phyloP scores from a whole-genome alignment of 768 basidiomycete species.

The Suillus occidentalis region DNA sequence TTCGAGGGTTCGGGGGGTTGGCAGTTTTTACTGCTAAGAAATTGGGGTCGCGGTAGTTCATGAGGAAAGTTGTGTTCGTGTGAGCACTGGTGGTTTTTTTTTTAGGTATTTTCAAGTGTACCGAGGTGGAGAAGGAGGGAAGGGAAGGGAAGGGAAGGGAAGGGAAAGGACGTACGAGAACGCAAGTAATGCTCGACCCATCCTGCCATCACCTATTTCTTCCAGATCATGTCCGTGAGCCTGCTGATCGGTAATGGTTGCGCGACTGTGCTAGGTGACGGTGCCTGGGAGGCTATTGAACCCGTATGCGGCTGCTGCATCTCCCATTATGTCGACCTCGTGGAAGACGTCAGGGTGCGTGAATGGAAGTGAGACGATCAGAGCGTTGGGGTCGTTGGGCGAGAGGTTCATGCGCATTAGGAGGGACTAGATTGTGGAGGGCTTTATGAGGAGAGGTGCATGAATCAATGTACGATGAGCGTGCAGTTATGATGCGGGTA shows the following conservation, averaged over 20 bases:
- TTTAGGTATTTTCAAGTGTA: background rate
- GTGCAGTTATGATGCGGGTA: slow-evolving; percentile 70
- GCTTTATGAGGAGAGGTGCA: slow-evolving; percentile 84
- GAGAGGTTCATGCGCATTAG: slow-evolving; percentile 86
- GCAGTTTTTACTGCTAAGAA: slow-evolving; percentile 85
- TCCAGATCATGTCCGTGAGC: slow-evolving; percentile 82
- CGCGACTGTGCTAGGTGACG: slow-evolving; percentile 93
- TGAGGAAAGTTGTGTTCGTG: slow-evolving; percentile 97
- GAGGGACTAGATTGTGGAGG: slow-evolving; percentile 65
- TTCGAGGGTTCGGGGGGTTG: slow-evolving; percentile 93
- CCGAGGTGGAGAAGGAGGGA: background rate
- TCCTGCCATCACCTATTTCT: slow-evolving; percentile 91
- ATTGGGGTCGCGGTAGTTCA: slow-evolving; percentile 85
- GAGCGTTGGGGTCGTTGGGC: slow-evolving; percentile 57
- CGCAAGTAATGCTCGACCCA: slow-evolving; percentile 93
- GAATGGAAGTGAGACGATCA: slow-evolving; percentile 80
- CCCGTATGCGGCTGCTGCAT: slow-evolving; percentile 95
- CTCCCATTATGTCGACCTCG: slow-evolving; percentile 98
- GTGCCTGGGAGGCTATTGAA: slow-evolving; percentile 94
- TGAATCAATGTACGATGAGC: slow-evolving; percentile 90
- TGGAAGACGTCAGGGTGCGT: slow-evolving; percentile 97
- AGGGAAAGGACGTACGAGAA: slow-evolving; percentile 60
- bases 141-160: no score
- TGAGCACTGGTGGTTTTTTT: slow-evolving; percentile 68
- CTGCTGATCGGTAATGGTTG: slow-evolving; percentile 89